These are phyloP conservation scores for Pisolithus thermaeus DNA, from an alignment of 1,284 basidiomycete genomes.

Conservation along the genomic window DNA sequence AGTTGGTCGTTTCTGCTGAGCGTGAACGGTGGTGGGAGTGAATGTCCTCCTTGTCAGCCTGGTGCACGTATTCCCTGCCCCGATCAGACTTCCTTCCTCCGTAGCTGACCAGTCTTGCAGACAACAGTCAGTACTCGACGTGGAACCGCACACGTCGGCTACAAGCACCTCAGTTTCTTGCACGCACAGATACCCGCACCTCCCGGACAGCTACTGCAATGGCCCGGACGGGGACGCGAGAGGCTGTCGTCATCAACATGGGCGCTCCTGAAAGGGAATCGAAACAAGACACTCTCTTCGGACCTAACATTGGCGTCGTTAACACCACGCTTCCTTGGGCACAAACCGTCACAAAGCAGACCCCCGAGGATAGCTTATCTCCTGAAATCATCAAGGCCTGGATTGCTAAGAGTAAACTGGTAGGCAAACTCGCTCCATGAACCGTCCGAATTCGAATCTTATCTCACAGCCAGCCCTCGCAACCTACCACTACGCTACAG, in stretches of 20 bases:
- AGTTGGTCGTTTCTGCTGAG: not conserved
- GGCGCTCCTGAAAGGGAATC: slow-evolving; percentile 30
- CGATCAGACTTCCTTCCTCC: not conserved
- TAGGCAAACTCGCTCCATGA: slow-evolving; percentile 28
- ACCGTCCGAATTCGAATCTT: slow-evolving; percentile 3
- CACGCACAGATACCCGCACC: slow-evolving; percentile 42
- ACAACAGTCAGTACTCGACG: slow-evolving; percentile 44
- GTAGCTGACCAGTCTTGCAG: slow-evolving; percentile 24
- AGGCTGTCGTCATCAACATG: slow-evolving; percentile 37
- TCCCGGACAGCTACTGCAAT: slow-evolving; percentile 43
- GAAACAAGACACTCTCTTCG: slow-evolving; percentile 58
- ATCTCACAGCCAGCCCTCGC: slow-evolving; percentile 45
- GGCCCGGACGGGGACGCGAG: slow-evolving; percentile 28
- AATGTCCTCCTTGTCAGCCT: slow-evolving; percentile 30
- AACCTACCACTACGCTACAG: slow-evolving; percentile 85
- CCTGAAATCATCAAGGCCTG: slow-evolving; percentile 59
- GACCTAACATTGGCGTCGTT: slow-evolving; percentile 59
- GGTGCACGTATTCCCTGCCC: slow-evolving; percentile 25
- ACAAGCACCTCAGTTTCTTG: slow-evolving; percentile 44
- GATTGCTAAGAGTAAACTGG: slow-evolving; percentile 83
- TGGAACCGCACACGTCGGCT: slow-evolving; percentile 52
- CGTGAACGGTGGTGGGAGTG: not conserved
- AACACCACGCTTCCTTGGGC: slow-evolving; percentile 41
- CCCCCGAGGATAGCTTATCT: slow-evolving; percentile 25
- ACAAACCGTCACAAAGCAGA: slow-evolving; percentile 26